Evolutionary conservation across 192 early-diverging fungal genomes (phyloP).

Genomic region (Physocladia obscura): DNA sequence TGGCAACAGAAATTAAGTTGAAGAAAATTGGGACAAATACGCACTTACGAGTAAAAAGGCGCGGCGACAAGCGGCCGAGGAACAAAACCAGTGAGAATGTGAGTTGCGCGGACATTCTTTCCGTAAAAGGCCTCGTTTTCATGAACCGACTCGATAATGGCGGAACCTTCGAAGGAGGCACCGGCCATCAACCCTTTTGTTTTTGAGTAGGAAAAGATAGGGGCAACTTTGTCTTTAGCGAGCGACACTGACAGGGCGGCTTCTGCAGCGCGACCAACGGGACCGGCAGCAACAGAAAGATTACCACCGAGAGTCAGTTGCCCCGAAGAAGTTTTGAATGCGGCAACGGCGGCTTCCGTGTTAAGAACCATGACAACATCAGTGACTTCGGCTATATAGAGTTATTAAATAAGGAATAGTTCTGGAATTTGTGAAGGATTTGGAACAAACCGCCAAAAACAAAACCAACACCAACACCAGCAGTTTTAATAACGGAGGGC

Average conservation of each 20-base stretch:
- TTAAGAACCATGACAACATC: slow-evolving; percentile 92
- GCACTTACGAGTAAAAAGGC: not conserved
- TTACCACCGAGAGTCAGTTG: slow-evolving; percentile 88
- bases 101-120: not conserved
- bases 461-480: not conserved
- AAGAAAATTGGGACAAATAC: too few relatives aligned
- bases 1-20: too few relatives aligned
- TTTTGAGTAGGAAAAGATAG: slow-evolving; percentile 91
- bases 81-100: not conserved
- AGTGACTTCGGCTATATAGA: slow-evolving; percentile 81
- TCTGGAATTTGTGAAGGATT: not conserved
- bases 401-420: not conserved
- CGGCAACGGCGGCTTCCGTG: slow-evolving; percentile 76
- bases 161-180: slow-evolving; percentile 82
- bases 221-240: slow-evolving; percentile 69
- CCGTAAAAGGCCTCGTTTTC: slow-evolving; percentile 85
- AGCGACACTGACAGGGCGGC: slow-evolving; percentile 60
- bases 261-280: slow-evolving; percentile 82
- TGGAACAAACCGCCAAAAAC: not conserved
- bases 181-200: slow-evolving; percentile 92
- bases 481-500: slow-evolving; percentile 3
- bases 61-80: not conserved
- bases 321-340: slow-evolving; percentile 81
- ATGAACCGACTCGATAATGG: slow-evolving; percentile 79
- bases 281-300: slow-evolving; percentile 72